These are phyloP conservation scores for Arabis alpina DNA, from an alignment of 345 rosid species.

Conservation along the genomic window DNA sequence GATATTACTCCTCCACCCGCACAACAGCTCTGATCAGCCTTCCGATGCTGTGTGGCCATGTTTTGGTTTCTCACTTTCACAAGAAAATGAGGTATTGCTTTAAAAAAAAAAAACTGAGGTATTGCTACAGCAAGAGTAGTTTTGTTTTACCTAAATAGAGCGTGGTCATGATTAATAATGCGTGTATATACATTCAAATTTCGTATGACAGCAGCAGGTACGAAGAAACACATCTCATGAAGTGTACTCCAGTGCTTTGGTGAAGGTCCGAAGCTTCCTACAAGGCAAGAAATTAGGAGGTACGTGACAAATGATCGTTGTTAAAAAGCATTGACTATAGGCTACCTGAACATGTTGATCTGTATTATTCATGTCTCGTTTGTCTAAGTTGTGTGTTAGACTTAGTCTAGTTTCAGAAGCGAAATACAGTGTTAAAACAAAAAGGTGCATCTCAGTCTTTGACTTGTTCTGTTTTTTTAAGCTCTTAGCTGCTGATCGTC, in stretches of 20 bases:
- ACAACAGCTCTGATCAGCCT: conserved; percentile 47
- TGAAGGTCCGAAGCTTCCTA: conserved; percentile 58
- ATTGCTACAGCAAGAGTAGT: conserved; percentile 26
- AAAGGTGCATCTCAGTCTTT: conserved; percentile 9
- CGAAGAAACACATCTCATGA: conserved; percentile 55
- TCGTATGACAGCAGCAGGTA: conserved; percentile 50
- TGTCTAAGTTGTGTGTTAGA: conserved; percentile 6
- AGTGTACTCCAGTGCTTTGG: conserved; percentile 59
- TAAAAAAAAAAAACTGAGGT: conserved; percentile 54
- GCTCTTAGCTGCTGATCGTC: conserved; percentile 19
- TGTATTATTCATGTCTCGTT: conserved; percentile 11
- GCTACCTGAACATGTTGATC: not conserved
- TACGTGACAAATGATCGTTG: conserved; percentile 34
- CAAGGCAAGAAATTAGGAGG: conserved; percentile 60
- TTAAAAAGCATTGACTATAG: not conserved
- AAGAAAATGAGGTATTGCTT: conserved; percentile 69
- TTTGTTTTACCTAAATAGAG: conserved; percentile 12
- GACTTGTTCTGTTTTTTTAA: conserved; percentile 3
- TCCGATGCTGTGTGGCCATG: conserved; percentile 59
- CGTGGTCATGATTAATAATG: not conserved
- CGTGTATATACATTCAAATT: not conserved
- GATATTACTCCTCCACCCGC: conserved; percentile 71
- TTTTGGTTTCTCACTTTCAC: conserved; percentile 87
- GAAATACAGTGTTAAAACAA: not conserved
- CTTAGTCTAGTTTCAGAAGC: conserved; percentile 26